These are phyloP conservation scores for Dryas integrifolia DNA, from an alignment of 331 rosid genomes.

Conservation along the genomic window DNA sequence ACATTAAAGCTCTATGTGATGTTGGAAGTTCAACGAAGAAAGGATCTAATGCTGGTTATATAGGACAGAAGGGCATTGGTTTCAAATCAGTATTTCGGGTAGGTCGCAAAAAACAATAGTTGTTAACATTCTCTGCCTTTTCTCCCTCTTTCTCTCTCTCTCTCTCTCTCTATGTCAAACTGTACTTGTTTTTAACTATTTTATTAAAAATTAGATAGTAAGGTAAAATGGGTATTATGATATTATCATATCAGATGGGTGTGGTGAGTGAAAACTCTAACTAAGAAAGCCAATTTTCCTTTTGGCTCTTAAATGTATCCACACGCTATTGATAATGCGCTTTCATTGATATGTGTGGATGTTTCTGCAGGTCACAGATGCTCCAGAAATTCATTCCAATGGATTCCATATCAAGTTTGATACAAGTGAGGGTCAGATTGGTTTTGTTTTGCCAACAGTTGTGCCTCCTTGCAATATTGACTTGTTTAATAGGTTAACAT, in stretches of 20 bases:
- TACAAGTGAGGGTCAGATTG: slow-evolving; percentile 91
- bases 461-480: slow-evolving; percentile 67
- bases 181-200: not conserved
- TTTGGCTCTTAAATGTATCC: no score
- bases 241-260: not conserved
- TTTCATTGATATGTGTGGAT: slow-evolving; percentile 22
- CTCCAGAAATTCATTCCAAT: slow-evolving; percentile 98
- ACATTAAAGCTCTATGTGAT: slow-evolving; percentile 94
- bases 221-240: no score
- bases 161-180: not conserved
- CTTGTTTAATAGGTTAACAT: slow-evolving; percentile 55
- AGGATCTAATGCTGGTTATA: slow-evolving; percentile 86
- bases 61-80: slow-evolving; percentile 97
- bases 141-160: not conserved
- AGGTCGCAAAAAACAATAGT: slow-evolving; percentile 25
- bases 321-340: slow-evolving; percentile 1
- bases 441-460: slow-evolving; percentile 91
- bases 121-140: not conserved
- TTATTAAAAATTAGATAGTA: no score
- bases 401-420: slow-evolving; percentile 97
- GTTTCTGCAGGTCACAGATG: slow-evolving; percentile 79
- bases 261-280: not conserved
- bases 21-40: slow-evolving; percentile 96
- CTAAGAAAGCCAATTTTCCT: not conserved
- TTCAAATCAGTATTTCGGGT: slow-evolving; percentile 98